Percentiles rank a stretch among this genome's conserved stretches.
phyloP scores from a whole-genome alignment of 2,329 filamentous ascomycete species.

The Pseudocercospora macadamiae region DNA sequence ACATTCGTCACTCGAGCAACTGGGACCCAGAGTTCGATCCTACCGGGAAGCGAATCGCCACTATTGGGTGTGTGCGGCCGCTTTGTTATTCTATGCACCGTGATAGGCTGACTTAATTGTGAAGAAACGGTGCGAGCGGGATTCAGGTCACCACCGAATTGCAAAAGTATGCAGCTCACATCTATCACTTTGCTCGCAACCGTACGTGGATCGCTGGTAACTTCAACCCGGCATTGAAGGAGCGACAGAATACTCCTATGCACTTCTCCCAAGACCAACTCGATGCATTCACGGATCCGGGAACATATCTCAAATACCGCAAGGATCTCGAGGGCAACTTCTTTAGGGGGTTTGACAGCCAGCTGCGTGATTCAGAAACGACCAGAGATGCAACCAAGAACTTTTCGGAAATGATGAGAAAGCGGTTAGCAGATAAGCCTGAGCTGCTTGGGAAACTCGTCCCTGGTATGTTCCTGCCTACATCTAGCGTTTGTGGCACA shows the following conservation, averaged over 20 bases:
- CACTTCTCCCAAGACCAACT: slow-evolving; percentile 57
- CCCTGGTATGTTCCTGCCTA: slow-evolving; percentile 19
- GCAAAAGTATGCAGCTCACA: slow-evolving; percentile 48
- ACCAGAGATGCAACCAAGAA: slow-evolving; percentile 39
- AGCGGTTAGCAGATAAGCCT: slow-evolving; percentile 39
- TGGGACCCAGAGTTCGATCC: slow-evolving; percentile 42
- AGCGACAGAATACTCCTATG: slow-evolving; percentile 60
- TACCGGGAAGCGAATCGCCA: slow-evolving; percentile 43
- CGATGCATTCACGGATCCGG: slow-evolving; percentile 62
- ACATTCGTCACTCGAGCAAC: slow-evolving; percentile 43
- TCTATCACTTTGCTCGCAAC: slow-evolving; percentile 68
- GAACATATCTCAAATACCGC: slow-evolving; percentile 58
- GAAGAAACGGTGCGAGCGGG: slow-evolving; percentile 44
- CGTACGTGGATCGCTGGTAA: slow-evolving; percentile 67
- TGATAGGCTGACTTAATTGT: background rate
- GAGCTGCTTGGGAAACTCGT: slow-evolving; percentile 46
- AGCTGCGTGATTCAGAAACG: slow-evolving; percentile 43
- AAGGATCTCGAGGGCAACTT: slow-evolving; percentile 57
- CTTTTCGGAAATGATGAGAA: slow-evolving; percentile 46
- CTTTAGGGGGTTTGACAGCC: slow-evolving; percentile 55
- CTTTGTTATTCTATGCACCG: background rate
- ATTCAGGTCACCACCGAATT: slow-evolving; percentile 52
- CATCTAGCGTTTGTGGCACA: background rate
- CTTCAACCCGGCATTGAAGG: slow-evolving; percentile 56
- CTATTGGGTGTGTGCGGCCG: slow-evolving; percentile 38